A percentile compares a stretch with the other conserved stretches of the same genome.
Conservation (phyloP, 1,139 yeast species). For the Lodderomyces margitis region DNA sequence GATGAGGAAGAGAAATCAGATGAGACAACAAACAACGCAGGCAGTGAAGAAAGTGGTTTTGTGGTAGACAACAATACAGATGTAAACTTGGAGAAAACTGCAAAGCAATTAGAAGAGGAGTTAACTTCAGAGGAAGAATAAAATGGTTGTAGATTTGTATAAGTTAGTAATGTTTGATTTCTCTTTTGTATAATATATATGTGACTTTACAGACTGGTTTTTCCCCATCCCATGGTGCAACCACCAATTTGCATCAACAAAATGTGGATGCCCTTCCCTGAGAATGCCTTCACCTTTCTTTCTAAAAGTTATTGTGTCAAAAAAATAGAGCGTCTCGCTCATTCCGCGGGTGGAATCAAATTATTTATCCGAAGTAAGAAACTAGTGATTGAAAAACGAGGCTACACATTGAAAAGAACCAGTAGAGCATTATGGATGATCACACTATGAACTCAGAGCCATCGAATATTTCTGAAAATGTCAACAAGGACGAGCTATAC, state of each 20-base stretch:
- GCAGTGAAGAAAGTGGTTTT: constrained; percentile 2
- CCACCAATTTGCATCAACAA: not conserved
- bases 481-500: constrained; percentile 24
- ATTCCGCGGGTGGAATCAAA: too few species aligned
- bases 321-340: too few species aligned
- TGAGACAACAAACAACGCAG: constrained; percentile 3
- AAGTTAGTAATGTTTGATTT: too few species aligned
- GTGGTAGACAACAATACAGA: not conserved
- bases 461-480: not conserved
- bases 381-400: not conserved
- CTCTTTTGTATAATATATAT: not conserved
- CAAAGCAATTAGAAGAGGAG: constrained; percentile 4
- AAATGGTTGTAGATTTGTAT: constrained; percentile 1
- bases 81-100: constrained; percentile 7
- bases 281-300: too few species aligned
- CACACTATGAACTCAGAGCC: not conserved
- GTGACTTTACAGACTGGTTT: not conserved
- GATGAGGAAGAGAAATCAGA: constrained; percentile 6
- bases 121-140: constrained; percentile 11
- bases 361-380: not conserved
- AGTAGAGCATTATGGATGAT: not conserved
- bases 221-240: not conserved
- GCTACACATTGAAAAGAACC: not conserved
- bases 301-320: too few species aligned
- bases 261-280: too few species aligned